Conservation (phyloP, 208 protist species). For the Leptomonas seymouri region DNA sequence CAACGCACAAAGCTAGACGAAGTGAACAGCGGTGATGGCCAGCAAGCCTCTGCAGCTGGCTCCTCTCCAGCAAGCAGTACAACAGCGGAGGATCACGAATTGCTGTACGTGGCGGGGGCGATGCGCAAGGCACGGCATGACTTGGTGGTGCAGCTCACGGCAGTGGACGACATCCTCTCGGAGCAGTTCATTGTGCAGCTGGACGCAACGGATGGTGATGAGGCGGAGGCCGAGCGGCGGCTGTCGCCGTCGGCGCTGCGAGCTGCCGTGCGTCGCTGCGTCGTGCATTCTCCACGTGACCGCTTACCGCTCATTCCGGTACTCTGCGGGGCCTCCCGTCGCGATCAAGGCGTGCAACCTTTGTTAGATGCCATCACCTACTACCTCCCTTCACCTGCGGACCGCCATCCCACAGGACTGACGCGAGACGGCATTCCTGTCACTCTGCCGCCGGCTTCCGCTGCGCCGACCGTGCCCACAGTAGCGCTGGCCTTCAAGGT, state of each 20-base stretch:
- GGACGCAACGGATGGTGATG: constrained; percentile 76
- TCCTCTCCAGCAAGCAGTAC: not conserved
- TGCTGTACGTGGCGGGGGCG: constrained; percentile 42
- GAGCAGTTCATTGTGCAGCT: constrained; percentile 67
- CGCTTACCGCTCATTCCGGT: constrained; percentile 68
- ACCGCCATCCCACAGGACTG: constrained; percentile 65
- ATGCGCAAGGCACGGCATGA: constrained; percentile 46
- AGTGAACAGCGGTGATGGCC: not conserved
- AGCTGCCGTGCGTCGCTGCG: constrained; percentile 66
- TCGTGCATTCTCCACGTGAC: constrained; percentile 34
- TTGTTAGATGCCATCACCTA: constrained; percentile 88
- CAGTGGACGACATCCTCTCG: constrained; percentile 66
- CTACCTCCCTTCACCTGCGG: constrained; percentile 94
- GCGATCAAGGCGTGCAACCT: constrained; percentile 92
- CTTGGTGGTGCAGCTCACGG: constrained; percentile 70
- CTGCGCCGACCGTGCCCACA: constrained; percentile 46
- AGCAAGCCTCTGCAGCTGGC: too few species aligned
- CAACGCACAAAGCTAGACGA: constrained; percentile 12
- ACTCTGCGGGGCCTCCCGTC: constrained; percentile 91
- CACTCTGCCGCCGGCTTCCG: constrained; percentile 44
- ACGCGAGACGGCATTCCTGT: constrained; percentile 46
- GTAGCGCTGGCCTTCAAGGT: constrained; percentile 95
- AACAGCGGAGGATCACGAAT: constrained; percentile 29
- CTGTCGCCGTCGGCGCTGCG: constrained; percentile 57
- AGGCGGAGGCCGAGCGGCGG: constrained; percentile 60